Percentiles rank a stretch among this genome's conserved stretches.
Conservation (phyloP, 495 filamentous ascomycete genomes). For the Podospora anserina region DNA sequence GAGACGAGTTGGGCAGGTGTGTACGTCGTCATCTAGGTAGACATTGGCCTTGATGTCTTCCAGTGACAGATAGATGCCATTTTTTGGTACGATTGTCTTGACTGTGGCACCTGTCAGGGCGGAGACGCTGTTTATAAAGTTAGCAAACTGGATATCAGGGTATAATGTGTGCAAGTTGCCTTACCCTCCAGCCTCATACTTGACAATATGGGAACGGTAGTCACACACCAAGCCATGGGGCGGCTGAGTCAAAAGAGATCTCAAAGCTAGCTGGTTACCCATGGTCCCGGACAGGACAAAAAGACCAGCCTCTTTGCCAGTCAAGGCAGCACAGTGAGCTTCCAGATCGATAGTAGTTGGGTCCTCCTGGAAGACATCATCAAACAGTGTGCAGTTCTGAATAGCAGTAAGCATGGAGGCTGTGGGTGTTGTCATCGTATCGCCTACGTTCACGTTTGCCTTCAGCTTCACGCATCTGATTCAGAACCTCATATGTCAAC, state of each 20-base stretch:
- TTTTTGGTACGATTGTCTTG: slow-evolving; percentile 56
- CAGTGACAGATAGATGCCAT: slow-evolving; percentile 69
- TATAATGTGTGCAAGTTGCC: background rate
- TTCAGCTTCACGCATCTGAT: background rate
- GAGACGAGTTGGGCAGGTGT: slow-evolving; percentile 71
- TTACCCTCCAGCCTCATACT: slow-evolving; percentile 70
- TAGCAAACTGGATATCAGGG: background rate
- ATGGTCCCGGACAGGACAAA: slow-evolving; percentile 88
- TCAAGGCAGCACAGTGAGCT: slow-evolving; percentile 62
- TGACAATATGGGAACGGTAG: slow-evolving; percentile 60
- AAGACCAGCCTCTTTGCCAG: slow-evolving; percentile 67
- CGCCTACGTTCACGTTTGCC: slow-evolving; percentile 41
- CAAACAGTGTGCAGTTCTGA: slow-evolving; percentile 57
- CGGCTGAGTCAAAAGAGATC: slow-evolving; percentile 64
- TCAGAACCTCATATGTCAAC: slow-evolving; percentile 5
- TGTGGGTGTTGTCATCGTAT: slow-evolving; percentile 86
- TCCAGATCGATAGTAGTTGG: slow-evolving; percentile 72
- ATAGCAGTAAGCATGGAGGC: slow-evolving; percentile 71
- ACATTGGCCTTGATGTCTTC: slow-evolving; percentile 63
- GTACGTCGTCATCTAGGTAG: slow-evolving; percentile 47
- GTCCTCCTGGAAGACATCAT: slow-evolving; percentile 85
- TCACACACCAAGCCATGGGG: slow-evolving; percentile 71
- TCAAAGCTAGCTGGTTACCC: slow-evolving; percentile 76
- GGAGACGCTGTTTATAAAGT: slow-evolving; percentile 42
- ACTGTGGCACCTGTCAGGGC: slow-evolving; percentile 58